Percentiles rank a stretch among this genome's conserved stretches.
Conservation (phyloP, 768 basidiomycete species). For the Sporobolomyces phaffii region DNA sequence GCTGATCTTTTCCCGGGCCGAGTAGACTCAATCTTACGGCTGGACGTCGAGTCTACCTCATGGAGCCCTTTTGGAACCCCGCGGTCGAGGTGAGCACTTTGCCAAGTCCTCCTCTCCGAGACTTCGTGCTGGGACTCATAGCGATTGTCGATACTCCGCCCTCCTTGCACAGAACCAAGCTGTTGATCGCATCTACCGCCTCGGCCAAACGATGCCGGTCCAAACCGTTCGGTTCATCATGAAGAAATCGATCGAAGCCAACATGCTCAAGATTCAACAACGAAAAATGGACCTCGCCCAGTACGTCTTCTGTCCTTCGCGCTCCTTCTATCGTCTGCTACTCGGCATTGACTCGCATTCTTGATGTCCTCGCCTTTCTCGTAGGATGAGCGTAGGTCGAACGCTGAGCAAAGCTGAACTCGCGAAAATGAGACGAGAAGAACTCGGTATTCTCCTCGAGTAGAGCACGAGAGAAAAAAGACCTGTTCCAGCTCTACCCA, state of each 20-base stretch:
- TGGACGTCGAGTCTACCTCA: slow-evolving; percentile 85
- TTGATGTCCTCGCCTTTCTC: background rate
- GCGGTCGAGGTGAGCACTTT: slow-evolving; percentile 28
- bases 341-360: too few species aligned
- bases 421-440: slow-evolving; percentile 77
- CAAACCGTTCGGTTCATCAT: slow-evolving; percentile 90
- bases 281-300: slow-evolving; percentile 90
- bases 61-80: slow-evolving; percentile 50
- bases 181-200: slow-evolving; percentile 84
- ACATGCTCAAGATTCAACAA: slow-evolving; percentile 83
- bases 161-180: slow-evolving; percentile 76
- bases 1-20: background rate
- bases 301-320: slow-evolving; percentile 12
- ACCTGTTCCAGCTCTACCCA: too few species aligned
- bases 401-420: slow-evolving; percentile 82
- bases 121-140: background rate
- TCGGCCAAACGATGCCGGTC: slow-evolving; percentile 88
- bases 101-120: background rate
- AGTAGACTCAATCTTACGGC: slow-evolving; percentile 79
- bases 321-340: background rate
- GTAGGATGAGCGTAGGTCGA: slow-evolving; percentile 71
- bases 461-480: background rate
- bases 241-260: slow-evolving; percentile 85
- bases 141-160: slow-evolving; percentile 3
- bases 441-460: slow-evolving; percentile 51